Conservation (phyloP, 1,284 basidiomycete genomes). For the Porogramme epimiltina region DNA sequence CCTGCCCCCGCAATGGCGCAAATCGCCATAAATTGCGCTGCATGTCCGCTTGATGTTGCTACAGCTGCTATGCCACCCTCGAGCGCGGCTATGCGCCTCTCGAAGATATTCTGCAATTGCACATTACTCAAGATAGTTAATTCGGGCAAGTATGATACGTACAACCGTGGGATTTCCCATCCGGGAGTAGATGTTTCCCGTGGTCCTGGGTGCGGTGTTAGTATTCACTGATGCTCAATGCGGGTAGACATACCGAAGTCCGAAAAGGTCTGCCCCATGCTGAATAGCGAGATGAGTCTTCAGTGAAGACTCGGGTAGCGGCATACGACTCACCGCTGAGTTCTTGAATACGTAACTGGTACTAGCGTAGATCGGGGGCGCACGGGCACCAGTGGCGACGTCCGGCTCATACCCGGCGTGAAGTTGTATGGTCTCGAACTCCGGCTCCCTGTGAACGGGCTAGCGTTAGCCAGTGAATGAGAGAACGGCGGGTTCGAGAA, state of each 20-base stretch:
- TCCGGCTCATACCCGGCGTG: constrained; percentile 82
- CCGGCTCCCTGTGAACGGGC: constrained; percentile 49
- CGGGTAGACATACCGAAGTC: constrained; percentile 51
- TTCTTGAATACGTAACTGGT: constrained; percentile 83
- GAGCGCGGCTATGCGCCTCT: constrained; percentile 81
- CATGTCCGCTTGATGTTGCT: constrained; percentile 78
- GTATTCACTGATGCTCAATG: not conserved
- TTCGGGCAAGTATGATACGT: constrained; percentile 28
- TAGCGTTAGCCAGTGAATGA: not conserved
- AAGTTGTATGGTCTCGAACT: constrained; percentile 83
- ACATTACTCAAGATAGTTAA: too few species aligned
- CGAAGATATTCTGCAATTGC: constrained; percentile 81
- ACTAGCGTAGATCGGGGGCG: constrained; percentile 81
- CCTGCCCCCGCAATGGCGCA: constrained; percentile 66
- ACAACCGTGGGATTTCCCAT: constrained; percentile 88
- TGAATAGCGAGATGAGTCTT: constrained; percentile 26
- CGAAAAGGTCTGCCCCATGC: constrained; percentile 87
- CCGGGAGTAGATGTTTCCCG: constrained; percentile 80
- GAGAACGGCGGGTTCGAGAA: not conserved
- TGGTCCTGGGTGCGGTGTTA: constrained; percentile 46
- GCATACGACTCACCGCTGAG: constrained; percentile 53
- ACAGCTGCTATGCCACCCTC: constrained; percentile 84
- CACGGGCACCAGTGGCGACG: constrained; percentile 74
- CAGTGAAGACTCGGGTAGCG: not conserved
- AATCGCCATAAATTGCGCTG: constrained; percentile 83